Evolutionary conservation across 2,329 filamentous ascomycete species (phyloP).

Genomic region (Cladosporium cucumerinum): DNA sequence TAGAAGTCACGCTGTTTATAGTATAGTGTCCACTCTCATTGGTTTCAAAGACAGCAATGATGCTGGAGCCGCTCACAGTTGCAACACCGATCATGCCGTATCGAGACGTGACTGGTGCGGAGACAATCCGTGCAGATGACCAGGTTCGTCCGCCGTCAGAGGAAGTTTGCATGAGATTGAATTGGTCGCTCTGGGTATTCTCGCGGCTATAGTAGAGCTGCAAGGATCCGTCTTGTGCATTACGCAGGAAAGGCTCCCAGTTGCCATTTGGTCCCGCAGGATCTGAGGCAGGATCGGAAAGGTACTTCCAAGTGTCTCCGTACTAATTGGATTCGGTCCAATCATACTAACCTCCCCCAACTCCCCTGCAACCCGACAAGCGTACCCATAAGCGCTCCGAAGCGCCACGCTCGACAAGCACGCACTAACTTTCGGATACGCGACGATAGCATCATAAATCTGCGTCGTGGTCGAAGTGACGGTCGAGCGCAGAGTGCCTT

Average conservation of each 20-base stretch:
- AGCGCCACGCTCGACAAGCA: constrained; percentile 10
- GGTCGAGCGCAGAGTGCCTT: neutral
- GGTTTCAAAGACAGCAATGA: constrained; percentile 47
- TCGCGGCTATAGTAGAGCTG: constrained; percentile 48
- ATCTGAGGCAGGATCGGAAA: constrained; percentile 26
- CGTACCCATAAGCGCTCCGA: neutral
- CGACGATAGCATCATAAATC: neutral
- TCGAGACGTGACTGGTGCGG: constrained; percentile 34
- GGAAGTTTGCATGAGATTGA: constrained; percentile 42
- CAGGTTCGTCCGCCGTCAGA: constrained; percentile 42
- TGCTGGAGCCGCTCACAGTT: constrained; percentile 17
- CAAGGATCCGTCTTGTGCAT: constrained; percentile 38
- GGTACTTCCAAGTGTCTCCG: constrained; percentile 39
- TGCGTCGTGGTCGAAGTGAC: neutral
- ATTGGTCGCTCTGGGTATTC: constrained; percentile 40
- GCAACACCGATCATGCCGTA: constrained; percentile 49
- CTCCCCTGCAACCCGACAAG: constrained; percentile 1
- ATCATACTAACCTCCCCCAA: neutral
- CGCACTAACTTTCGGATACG: constrained; percentile 4
- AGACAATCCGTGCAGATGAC: constrained; percentile 35
- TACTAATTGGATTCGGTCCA: neutral
- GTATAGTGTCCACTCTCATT: constrained; percentile 34
- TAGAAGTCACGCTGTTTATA: constrained; percentile 38
- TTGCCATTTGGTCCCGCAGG: constrained; percentile 33
- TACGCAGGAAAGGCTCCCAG: constrained; percentile 48